Conservation (phyloP, 345 rosid genomes). For the Linum usitatissimum region DNA sequence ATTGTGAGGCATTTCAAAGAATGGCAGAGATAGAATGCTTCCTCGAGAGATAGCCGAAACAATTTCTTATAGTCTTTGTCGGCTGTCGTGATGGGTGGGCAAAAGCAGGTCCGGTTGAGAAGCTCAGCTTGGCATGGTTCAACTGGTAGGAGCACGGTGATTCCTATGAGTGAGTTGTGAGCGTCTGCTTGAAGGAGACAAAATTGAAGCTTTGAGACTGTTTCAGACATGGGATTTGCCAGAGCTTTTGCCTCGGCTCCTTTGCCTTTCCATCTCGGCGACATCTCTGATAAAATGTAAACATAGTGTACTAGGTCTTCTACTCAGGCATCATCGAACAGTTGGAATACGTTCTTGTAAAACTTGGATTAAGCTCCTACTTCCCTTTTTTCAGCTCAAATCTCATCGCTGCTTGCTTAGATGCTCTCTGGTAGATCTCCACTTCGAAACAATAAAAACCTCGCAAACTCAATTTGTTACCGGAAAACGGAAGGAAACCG, state of each 20-base stretch:
- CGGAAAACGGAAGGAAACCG: too few species aligned
- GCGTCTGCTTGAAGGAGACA: constrained; percentile 38
- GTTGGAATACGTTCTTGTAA: too few species aligned
- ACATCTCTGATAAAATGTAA: constrained; percentile 38
- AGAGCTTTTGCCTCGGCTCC: constrained; percentile 58
- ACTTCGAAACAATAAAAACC: too few species aligned
- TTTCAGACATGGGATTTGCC: constrained; percentile 60
- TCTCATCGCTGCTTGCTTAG: too few species aligned
- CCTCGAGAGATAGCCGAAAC: constrained; percentile 67
- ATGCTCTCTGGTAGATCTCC: too few species aligned
- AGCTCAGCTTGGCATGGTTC: constrained; percentile 46
- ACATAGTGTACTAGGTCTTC: too few species aligned
- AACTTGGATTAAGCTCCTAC: too few species aligned
- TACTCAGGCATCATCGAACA: too few species aligned
- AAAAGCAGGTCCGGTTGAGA: constrained; percentile 58
- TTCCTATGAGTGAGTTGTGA: constrained; percentile 36
- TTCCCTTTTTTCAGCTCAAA: too few species aligned
- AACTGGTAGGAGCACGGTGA: constrained; percentile 38
- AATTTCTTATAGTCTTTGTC: constrained; percentile 63
- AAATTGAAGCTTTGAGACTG: constrained; percentile 39
- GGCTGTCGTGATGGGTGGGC: constrained; percentile 37
- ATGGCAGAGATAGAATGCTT: constrained; percentile 57
- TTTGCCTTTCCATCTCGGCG: constrained; percentile 85
- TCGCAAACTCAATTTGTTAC: too few species aligned
- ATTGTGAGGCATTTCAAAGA: constrained; percentile 51